Evolutionary conservation across 257 asterid species (phyloP).

Genomic region (Gentiana macrophylla): DNA sequence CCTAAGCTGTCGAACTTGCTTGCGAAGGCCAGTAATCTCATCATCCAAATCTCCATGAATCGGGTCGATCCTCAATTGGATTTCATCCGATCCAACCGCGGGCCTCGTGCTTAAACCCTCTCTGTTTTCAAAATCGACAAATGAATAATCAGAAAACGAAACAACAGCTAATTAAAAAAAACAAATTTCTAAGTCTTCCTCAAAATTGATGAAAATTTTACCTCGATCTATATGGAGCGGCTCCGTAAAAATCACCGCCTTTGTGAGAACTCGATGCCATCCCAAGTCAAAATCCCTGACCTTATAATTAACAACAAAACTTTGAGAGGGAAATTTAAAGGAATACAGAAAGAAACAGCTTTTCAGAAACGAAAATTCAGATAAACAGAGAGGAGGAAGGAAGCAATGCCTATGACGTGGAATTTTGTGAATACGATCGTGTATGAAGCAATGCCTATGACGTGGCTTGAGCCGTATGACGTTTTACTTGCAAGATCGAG

Average conservation of each 20-base stretch:
- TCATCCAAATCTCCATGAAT: conserved; percentile 61
- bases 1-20: conserved; percentile 75
- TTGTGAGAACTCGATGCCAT: conserved; percentile 23
- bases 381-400: not conserved
- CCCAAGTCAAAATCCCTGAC: too few relatives aligned
- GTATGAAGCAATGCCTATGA: not conserved
- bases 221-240: conserved; percentile 71
- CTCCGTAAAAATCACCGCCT: conserved; percentile 26
- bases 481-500: conserved; percentile 1
- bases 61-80: conserved; percentile 83
- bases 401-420: too few relatives aligned
- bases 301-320: too few relatives aligned
- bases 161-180: not conserved
- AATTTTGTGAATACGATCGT: too few relatives aligned
- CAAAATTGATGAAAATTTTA: conserved; percentile 8
- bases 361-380: not conserved
- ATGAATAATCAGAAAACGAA: conserved; percentile 4
- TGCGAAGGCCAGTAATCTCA: conserved; percentile 75
- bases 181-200: too few relatives aligned
- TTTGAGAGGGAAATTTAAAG: not conserved
- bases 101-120: conserved; percentile 64
- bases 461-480: not conserved
- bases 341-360: too few relatives aligned
- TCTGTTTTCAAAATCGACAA: not conserved
- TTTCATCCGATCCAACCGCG: conserved; percentile 56